A percentile compares a stretch with the other conserved stretches of the same genome.
Conservation (phyloP, 371 early-diverging fungal genomes). For the Cladochytrium tenue region DNA sequence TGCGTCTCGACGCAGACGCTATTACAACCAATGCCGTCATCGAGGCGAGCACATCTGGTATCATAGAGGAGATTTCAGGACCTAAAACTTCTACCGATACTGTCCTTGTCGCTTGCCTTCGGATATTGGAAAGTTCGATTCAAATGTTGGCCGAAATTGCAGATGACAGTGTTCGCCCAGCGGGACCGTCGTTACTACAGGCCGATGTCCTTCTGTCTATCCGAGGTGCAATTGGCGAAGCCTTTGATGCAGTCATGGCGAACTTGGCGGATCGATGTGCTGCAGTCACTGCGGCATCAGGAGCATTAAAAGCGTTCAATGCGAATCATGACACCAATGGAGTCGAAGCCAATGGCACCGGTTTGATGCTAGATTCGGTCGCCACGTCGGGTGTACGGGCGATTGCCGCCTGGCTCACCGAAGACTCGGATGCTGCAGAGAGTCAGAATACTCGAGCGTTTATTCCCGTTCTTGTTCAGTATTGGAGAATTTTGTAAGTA, state of each 20-base stretch:
- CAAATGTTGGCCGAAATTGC: conserved; percentile 1
- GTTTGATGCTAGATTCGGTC: neutral
- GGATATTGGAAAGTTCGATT: conserved; percentile 16
- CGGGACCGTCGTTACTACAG: neutral
- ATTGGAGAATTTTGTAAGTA: too few relatives aligned
- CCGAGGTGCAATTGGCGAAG: conserved; percentile 18
- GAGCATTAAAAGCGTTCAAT: neutral
- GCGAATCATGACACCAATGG: neutral
- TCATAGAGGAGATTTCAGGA: neutral
- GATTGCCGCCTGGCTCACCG: conserved; percentile 17
- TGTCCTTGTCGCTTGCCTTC: conserved; percentile 10
- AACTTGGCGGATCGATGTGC: conserved; percentile 19
- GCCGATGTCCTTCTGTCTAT: conserved; percentile 13
- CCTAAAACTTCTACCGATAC: neutral
- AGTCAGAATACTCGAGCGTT: neutral
- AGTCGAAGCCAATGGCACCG: neutral
- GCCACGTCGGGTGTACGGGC: neutral
- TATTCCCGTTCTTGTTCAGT: neutral
- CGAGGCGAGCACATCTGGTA: neutral
- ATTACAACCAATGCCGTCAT: neutral
- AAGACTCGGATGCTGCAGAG: conserved; percentile 13
- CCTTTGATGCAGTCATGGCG: conserved; percentile 20
- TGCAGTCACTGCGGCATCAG: too few relatives aligned
- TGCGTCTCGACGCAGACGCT: conserved; percentile 14
- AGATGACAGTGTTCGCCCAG: neutral